Percentiles rank a stretch among this genome's conserved stretches.
Conservation (phyloP, 2,329 filamentous ascomycete species). For the Tothia fuscella region DNA sequence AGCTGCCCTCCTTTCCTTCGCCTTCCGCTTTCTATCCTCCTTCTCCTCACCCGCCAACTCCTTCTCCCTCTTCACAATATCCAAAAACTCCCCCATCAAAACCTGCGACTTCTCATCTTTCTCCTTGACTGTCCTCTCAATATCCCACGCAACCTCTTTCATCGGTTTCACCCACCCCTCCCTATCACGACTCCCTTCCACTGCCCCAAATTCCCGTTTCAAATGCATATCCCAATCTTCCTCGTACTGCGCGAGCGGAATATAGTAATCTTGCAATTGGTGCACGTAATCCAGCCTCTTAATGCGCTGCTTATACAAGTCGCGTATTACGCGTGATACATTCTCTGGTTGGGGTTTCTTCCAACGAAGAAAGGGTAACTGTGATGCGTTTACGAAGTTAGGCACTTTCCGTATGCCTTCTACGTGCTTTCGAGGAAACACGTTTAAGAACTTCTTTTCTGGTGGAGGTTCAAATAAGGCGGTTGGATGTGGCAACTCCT, state of each 20-base stretch:
- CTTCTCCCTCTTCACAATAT: constrained; percentile 37
- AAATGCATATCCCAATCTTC: constrained; percentile 38
- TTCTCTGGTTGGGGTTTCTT: constrained; percentile 50
- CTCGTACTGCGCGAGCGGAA: constrained; percentile 29
- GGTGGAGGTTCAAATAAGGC: constrained; percentile 26
- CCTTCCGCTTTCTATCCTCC: neutral
- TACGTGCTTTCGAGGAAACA: constrained; percentile 39
- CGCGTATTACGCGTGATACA: constrained; percentile 46
- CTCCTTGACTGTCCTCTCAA: constrained; percentile 15
- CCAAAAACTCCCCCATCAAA: constrained; percentile 31
- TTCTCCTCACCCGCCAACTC: constrained; percentile 29
- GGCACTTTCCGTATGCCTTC: constrained; percentile 47
- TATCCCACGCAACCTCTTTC: constrained; percentile 14
- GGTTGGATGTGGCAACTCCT: constrained; percentile 13
- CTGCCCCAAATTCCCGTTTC: constrained; percentile 11
- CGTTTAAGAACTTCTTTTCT: constrained; percentile 33
- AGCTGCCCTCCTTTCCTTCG: constrained; percentile 3
- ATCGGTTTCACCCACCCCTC: constrained; percentile 17
- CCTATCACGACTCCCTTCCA: constrained; percentile 8
- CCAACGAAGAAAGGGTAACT: constrained; percentile 53
- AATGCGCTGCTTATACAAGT: constrained; percentile 37
- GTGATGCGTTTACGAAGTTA: constrained; percentile 41
- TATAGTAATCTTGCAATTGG: constrained; percentile 30
- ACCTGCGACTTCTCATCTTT: constrained; percentile 21
- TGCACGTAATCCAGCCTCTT: constrained; percentile 28